These are phyloP conservation scores for Acephala macrosclerotiorum DNA, from an alignment of 2,329 filamentous ascomycete genomes.

Conservation along the genomic window DNA sequence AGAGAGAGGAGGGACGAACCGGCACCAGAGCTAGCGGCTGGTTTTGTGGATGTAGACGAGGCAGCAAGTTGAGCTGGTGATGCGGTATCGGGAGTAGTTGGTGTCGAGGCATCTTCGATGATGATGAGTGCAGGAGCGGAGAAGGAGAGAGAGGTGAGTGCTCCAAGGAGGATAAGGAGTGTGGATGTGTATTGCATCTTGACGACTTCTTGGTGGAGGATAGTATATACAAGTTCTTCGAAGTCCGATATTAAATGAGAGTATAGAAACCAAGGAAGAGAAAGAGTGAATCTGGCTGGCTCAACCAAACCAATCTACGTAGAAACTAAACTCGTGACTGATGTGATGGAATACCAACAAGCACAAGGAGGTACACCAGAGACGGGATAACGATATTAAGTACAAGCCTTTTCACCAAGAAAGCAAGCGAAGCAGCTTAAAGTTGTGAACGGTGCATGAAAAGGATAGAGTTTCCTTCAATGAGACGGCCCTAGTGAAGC, in stretches of 20 bases:
- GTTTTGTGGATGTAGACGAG: conserved; percentile 5
- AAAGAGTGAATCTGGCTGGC: background rate
- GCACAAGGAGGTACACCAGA: background rate
- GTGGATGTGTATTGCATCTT: conserved; percentile 14
- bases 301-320: background rate
- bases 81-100: background rate
- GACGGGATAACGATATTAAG: conserved; percentile 4
- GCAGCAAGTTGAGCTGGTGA: background rate
- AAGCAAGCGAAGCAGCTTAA: background rate
- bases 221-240: background rate
- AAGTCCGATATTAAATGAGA: background rate
- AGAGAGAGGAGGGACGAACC: background rate
- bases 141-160: conserved; percentile 8
- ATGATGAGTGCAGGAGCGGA: background rate
- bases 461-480: background rate
- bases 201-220: conserved; percentile 1
- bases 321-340: too few species aligned
- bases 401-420: conserved; percentile 3
- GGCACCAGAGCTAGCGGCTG: background rate
- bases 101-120: background rate
- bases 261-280: background rate
- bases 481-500: background rate
- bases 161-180: background rate
- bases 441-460: background rate
- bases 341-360: background rate